Conservation (phyloP, 768 basidiomycete genomes). For the Hirschioporus abietinus region DNA sequence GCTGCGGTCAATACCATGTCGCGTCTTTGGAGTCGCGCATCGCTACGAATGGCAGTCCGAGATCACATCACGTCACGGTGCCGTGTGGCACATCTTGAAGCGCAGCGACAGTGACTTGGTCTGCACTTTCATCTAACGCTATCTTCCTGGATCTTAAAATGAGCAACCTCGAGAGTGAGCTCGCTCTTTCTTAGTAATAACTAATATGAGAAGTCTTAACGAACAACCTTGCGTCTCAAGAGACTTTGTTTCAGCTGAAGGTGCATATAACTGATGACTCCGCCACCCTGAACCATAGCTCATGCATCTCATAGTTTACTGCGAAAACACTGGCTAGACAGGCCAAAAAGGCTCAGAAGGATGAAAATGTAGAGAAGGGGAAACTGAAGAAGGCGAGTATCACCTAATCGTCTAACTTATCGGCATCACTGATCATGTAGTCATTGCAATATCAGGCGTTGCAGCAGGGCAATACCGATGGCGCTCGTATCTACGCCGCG, state of each 20-base stretch:
- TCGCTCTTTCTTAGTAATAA: background rate
- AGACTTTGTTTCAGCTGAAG: conserved; percentile 98
- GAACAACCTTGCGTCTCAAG: conserved; percentile 36
- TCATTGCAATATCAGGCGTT: conserved; percentile 58
- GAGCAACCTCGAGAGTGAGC: conserved; percentile 89
- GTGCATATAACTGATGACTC: conserved; percentile 35
- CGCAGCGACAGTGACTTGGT: background rate
- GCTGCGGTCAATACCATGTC: background rate
- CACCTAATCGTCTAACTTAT: background rate
- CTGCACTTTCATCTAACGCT: background rate
- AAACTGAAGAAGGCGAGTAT: conserved; percentile 83
- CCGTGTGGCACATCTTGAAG: no score
- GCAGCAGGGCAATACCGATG: conserved; percentile 93
- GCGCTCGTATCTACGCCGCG: conserved; percentile 95
- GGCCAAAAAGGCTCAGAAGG: conserved; percentile 96
- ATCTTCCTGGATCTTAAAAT: conserved; percentile 28
- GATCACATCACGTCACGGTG: background rate
- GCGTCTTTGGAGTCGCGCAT: background rate
- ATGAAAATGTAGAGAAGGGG: conserved; percentile 83
- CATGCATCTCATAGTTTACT: conserved; percentile 66
- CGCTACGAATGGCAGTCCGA: background rate
- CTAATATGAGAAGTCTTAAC: conserved; percentile 17
- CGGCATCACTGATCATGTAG: background rate
- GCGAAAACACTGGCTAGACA: conserved; percentile 93
- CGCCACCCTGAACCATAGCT: background rate